Percentiles rank a stretch among this genome's conserved stretches.
Conservation (phyloP, 441 rosid genomes). For the Gossypium gossypioides region DNA sequence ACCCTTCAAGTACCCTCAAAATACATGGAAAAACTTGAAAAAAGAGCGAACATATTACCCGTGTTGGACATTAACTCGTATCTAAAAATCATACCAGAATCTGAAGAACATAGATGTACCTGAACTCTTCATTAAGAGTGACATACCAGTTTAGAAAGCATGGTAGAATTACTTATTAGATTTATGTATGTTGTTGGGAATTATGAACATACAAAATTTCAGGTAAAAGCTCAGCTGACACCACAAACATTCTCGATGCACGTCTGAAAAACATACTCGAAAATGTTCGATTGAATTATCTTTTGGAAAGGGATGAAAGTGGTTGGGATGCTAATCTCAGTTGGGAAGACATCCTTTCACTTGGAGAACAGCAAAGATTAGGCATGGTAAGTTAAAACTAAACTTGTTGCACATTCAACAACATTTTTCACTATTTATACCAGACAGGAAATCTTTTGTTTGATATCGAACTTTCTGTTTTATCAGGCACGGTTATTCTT, state of each 20-base stretch:
- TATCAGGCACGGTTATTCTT: conserved; percentile 87
- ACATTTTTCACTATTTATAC: conserved; percentile 7
- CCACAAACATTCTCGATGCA: conserved; percentile 40
- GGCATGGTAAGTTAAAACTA: conserved; percentile 63
- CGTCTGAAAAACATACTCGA: conserved; percentile 66
- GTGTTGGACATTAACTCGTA: not conserved
- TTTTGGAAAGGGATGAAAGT: conserved; percentile 77
- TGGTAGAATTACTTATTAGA: not conserved
- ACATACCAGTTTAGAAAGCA: not conserved
- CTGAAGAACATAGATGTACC: not conserved
- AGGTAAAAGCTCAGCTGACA: conserved; percentile 40
- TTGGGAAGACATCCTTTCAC: conserved; percentile 93
- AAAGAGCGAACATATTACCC: not conserved
- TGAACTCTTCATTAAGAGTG: not conserved
- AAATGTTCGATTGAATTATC: conserved; percentile 75
- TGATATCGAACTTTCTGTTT: conserved; percentile 18
- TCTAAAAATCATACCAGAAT: not conserved
- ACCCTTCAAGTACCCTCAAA: too few relatives aligned
- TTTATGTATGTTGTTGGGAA: not conserved
- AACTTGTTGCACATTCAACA: not conserved
- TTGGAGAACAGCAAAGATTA: conserved; percentile 96
- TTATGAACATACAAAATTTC: conserved; percentile 20
- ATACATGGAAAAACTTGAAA: too few relatives aligned
- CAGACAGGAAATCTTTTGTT: conserved; percentile 13
- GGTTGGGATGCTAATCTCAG: conserved; percentile 80